Conservation (phyloP, 805 yeast genomes). For the Nakazawaea pomicola region DNA sequence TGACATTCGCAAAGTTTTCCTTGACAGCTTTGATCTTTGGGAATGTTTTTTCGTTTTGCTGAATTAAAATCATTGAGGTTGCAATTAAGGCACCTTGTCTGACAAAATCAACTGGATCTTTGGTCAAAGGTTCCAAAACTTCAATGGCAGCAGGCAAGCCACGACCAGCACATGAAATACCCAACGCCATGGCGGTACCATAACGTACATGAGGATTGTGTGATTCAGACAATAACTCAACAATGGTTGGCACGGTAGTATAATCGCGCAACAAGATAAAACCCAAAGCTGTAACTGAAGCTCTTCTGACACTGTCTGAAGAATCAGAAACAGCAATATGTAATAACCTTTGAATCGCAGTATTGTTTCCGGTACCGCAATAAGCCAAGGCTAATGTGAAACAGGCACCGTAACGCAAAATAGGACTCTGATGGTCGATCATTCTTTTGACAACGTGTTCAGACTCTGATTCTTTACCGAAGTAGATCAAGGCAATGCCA, state of each 20-base stretch:
- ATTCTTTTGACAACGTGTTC: slow-evolving; percentile 62
- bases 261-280: slow-evolving; percentile 87
- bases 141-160: slow-evolving; percentile 85
- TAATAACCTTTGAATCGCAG: slow-evolving; percentile 77
- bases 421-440: slow-evolving; percentile 70
- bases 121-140: slow-evolving; percentile 85
- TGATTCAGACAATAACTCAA: slow-evolving; percentile 85
- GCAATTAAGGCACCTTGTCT: slow-evolving; percentile 97
- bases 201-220: slow-evolving; percentile 98
- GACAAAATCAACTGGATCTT: slow-evolving; percentile 94
- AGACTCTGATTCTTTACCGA: slow-evolving; percentile 81
- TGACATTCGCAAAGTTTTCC: slow-evolving; percentile 68
- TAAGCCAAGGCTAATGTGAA: slow-evolving; percentile 92
- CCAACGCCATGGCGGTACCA: slow-evolving; percentile 96
- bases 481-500: slow-evolving; percentile 82
- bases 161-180: slow-evolving; percentile 95
- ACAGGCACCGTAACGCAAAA: slow-evolving; percentile 93
- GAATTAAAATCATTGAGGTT: slow-evolving; percentile 82
- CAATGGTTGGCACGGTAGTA: slow-evolving; percentile 91
- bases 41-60: slow-evolving; percentile 75
- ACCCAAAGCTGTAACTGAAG: slow-evolving; percentile 88
- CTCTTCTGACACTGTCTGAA: slow-evolving; percentile 93
- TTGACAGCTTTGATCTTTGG: slow-evolving; percentile 78
- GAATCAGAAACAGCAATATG: slow-evolving; percentile 97
- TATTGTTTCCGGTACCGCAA: slow-evolving; percentile 91